Conservation (phyloP, 2,329 filamentous ascomycete species). For the Chaetothyriales sp. region DNA sequence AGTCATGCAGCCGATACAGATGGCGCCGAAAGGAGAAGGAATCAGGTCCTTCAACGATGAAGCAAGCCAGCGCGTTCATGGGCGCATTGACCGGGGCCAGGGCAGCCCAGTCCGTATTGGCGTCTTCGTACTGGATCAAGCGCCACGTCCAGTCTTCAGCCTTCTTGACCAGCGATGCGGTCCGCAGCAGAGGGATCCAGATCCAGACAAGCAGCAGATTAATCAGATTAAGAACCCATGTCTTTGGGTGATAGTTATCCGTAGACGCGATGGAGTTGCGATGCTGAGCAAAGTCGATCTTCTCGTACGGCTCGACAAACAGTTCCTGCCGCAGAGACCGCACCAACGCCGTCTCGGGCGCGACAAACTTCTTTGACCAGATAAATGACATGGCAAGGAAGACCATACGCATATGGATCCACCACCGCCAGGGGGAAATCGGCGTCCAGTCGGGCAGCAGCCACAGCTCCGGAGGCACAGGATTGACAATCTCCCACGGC, state of each 20-base stretch:
- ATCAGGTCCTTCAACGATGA: slow-evolving; percentile 66
- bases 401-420: slow-evolving; percentile 97
- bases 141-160: slow-evolving; percentile 73
- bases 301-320: slow-evolving; percentile 61
- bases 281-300: slow-evolving; percentile 61
- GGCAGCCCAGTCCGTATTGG: slow-evolving; percentile 75
- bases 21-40: slow-evolving; percentile 58
- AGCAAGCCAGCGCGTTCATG: slow-evolving; percentile 80
- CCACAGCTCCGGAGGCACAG: slow-evolving; percentile 87
- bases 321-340: slow-evolving; percentile 63
- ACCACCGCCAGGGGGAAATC: slow-evolving; percentile 85
- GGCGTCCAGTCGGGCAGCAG: slow-evolving; percentile 81
- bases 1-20: slow-evolving; percentile 68
- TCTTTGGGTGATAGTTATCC: slow-evolving; percentile 91
- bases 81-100: slow-evolving; percentile 80
- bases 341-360: slow-evolving; percentile 60
- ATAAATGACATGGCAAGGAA: slow-evolving; percentile 83
- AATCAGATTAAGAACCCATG: slow-evolving; percentile 59
- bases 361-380: slow-evolving; percentile 68
- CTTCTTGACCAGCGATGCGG: slow-evolving; percentile 47
- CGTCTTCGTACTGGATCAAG: slow-evolving; percentile 77
- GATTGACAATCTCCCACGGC: slow-evolving; percentile 87
- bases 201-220: slow-evolving; percentile 69
- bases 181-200: slow-evolving; percentile 64
- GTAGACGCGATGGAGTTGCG: slow-evolving; percentile 64